Evolutionary conservation across 108 stramenopile genomes (phyloP).

Genomic region (Cyclotella choctawhatcheeana): DNA sequence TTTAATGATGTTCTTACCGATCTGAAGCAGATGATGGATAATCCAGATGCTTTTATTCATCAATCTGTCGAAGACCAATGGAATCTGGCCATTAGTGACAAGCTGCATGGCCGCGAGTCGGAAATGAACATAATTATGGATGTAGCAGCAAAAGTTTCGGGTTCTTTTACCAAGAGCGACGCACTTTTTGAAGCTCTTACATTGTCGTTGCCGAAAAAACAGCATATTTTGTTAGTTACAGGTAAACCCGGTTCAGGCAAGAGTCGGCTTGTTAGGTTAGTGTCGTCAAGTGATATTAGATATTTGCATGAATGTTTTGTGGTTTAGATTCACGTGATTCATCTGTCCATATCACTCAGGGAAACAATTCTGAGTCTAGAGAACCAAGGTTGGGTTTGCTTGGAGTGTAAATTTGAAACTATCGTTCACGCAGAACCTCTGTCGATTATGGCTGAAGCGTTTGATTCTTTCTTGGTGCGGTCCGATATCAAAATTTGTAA

Average conservation of each 20-base stretch:
- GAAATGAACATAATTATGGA: slow-evolving; percentile 20
- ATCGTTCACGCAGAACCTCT: slow-evolving; percentile 25
- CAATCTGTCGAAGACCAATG: not conserved
- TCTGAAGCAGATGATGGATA: slow-evolving; percentile 27
- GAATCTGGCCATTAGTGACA: slow-evolving; percentile 15
- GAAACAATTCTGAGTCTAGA: not conserved
- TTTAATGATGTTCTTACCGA: slow-evolving; percentile 26
- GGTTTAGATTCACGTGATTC: no score
- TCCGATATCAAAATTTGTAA: no score
- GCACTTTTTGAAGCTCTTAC: slow-evolving; percentile 9
- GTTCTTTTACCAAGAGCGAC: slow-evolving; percentile 3
- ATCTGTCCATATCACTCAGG: no score
- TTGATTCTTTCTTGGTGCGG: slow-evolving; percentile 22
- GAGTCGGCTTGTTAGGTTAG: slow-evolving; percentile 43
- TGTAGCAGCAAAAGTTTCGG: not conserved
- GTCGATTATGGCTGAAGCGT: slow-evolving; percentile 19
- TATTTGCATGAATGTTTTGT: no score
- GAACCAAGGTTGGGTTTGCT: slow-evolving; percentile 25
- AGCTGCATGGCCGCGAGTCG: slow-evolving; percentile 22
- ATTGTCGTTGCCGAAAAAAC: not conserved
- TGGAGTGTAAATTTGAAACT: slow-evolving; percentile 36
- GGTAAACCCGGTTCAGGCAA: slow-evolving; percentile 69
- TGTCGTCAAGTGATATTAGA: no score
- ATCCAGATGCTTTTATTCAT: slow-evolving; percentile 25
- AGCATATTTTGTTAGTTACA: slow-evolving; percentile 25